These are phyloP conservation scores for Brassica nigra DNA, from an alignment of 345 rosid species.

Conservation along the genomic window DNA sequence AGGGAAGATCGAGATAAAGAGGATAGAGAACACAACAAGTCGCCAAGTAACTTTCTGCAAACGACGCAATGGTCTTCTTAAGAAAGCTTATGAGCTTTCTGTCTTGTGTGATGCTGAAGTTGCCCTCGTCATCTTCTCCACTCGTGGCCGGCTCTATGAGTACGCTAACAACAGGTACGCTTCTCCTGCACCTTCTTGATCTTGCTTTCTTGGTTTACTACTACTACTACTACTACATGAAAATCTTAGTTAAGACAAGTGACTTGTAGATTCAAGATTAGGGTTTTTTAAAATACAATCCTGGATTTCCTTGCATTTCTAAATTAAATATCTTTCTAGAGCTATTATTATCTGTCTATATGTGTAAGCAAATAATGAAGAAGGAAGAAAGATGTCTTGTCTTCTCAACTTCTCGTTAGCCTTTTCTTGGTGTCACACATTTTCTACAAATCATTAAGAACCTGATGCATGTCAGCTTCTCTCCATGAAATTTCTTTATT, in stretches of 20 bases:
- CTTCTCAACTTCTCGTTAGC: slow-evolving; percentile 27
- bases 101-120: slow-evolving; percentile 86
- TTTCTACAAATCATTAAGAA: neutral
- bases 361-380: neutral
- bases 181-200: neutral
- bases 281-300: slow-evolving; percentile 10
- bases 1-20: slow-evolving; percentile 79
- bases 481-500: slow-evolving; percentile 5
- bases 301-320: neutral
- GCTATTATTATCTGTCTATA: neutral
- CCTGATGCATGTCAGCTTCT: neutral
- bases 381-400: slow-evolving; percentile 30
- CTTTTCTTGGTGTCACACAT: neutral
- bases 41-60: slow-evolving; percentile 92
- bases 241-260: neutral
- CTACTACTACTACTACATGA: neutral
- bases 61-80: slow-evolving; percentile 79
- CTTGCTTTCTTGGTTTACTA: neutral
- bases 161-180: slow-evolving; percentile 78
- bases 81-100: slow-evolving; percentile 86
- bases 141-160: slow-evolving; percentile 87
- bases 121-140: slow-evolving; percentile 79
- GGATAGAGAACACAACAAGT: slow-evolving; percentile 82
- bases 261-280: slow-evolving; percentile 20
- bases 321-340: neutral